Conservation (phyloP, 495 filamentous ascomycete genomes). For the Chaetomium fimeti region DNA sequence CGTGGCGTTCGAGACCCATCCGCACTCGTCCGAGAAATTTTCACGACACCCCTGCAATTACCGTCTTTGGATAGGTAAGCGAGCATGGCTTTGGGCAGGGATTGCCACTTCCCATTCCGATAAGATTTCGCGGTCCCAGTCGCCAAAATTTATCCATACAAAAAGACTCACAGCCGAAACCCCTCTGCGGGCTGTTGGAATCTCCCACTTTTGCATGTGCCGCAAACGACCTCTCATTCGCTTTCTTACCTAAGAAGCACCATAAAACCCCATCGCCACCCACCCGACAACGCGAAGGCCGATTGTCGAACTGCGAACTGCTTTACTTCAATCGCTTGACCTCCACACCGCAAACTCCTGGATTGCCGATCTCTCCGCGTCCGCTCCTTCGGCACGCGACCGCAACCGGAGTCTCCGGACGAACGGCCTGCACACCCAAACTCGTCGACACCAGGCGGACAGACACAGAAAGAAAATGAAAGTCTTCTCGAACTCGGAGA, state of each 20-base stretch:
- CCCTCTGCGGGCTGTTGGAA: constrained; percentile 10
- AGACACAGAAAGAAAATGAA: constrained; percentile 63
- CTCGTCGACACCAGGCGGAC: neutral
- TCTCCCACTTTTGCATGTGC: constrained; percentile 21
- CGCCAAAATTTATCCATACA: constrained; percentile 17
- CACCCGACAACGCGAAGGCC: constrained; percentile 31
- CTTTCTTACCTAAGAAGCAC: neutral
- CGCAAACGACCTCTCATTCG: constrained; percentile 17
- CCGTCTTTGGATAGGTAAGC: constrained; percentile 10
- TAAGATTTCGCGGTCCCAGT: constrained; percentile 26
- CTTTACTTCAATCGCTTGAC: constrained; percentile 5
- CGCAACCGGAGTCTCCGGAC: constrained; percentile 28
- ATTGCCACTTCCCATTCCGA: constrained; percentile 18
- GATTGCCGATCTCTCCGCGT: constrained; percentile 15
- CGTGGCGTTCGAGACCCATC: constrained; percentile 2
- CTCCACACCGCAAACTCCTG: constrained; percentile 2
- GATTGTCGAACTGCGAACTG: constrained; percentile 23
- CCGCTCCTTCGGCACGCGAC: constrained; percentile 20
- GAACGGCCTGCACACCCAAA: constrained; percentile 3
- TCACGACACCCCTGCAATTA: constrained; percentile 9
- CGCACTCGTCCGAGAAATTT: constrained; percentile 21
- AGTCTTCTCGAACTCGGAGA: constrained; percentile 83
- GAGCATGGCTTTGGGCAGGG: constrained; percentile 6
- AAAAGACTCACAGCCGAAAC: constrained; percentile 21
- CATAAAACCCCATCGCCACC: neutral